Evolutionary conservation across 2,329 filamentous ascomycete genomes (phyloP).

Genomic region (Bipolaris cookei): DNA sequence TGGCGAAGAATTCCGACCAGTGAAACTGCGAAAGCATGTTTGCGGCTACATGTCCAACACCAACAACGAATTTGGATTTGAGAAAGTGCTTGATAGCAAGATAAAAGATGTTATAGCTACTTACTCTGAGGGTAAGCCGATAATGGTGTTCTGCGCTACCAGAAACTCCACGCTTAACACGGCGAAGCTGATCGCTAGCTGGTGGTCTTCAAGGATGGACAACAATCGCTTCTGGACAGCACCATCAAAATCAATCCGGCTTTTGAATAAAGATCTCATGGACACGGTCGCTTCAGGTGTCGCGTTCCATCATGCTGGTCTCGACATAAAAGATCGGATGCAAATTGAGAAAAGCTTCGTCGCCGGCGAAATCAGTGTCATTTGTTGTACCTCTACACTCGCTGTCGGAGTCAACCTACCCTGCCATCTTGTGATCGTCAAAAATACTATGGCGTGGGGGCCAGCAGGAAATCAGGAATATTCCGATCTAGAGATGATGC

Average conservation of each 20-base stretch:
- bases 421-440: conserved; percentile 82
- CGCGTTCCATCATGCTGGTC: conserved; percentile 81
- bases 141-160: conserved; percentile 84
- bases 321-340: conserved; percentile 68
- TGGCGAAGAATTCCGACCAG: conserved; percentile 79
- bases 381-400: conserved; percentile 86
- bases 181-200: conserved; percentile 69
- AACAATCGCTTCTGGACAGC: conserved; percentile 68
- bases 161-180: conserved; percentile 72
- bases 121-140: conserved; percentile 73
- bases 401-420: conserved; percentile 85
- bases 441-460: conserved; percentile 72
- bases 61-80: conserved; percentile 78
- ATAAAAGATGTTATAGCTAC: conserved; percentile 70
- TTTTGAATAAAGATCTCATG: conserved; percentile 67
- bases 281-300: conserved; percentile 65
- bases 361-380: conserved; percentile 74
- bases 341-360: conserved; percentile 72
- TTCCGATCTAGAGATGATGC: conserved; percentile 83
- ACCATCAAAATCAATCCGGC: conserved; percentile 58
- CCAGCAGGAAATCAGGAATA: conserved; percentile 68
- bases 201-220: conserved; percentile 63
- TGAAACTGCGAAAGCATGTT: conserved; percentile 77
- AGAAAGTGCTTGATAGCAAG: conserved; percentile 69
- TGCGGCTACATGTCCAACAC: conserved; percentile 68